Conservation (phyloP, 2,329 filamentous ascomycete species). For the Hypocreales sp. region DNA sequence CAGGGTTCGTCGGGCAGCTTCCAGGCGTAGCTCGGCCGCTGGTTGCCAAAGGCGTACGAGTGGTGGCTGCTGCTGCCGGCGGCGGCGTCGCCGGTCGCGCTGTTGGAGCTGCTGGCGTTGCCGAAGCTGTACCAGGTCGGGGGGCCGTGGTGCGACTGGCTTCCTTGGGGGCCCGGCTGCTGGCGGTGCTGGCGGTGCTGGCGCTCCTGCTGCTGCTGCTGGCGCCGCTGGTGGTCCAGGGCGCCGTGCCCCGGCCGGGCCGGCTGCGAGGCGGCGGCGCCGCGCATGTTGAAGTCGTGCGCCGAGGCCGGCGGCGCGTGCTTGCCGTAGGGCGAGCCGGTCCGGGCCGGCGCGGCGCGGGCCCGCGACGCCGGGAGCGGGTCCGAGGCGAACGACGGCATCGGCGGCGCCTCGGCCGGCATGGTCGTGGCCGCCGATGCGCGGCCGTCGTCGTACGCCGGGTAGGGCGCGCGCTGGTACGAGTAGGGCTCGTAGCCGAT, state of each 20-base stretch:
- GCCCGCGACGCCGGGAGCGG: not conserved
- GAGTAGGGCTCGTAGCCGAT: slow-evolving; percentile 17
- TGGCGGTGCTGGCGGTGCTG: not conserved
- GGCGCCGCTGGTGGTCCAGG: slow-evolving; percentile 1
- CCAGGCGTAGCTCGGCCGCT: slow-evolving; percentile 12
- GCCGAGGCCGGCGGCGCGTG: too few relatives aligned
- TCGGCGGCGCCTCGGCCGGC: too few relatives aligned
- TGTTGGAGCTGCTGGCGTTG: slow-evolving; percentile 9
- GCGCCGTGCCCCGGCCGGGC: not conserved
- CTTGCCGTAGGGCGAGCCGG: slow-evolving; percentile 1
- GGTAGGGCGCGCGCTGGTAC: slow-evolving; percentile 11
- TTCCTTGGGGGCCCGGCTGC: too few relatives aligned
- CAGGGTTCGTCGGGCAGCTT: slow-evolving; percentile 7
- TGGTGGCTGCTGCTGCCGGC: slow-evolving; percentile 6
- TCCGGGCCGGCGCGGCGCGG: not conserved
- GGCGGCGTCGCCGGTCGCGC: too few relatives aligned
- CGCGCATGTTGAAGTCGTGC: too few relatives aligned
- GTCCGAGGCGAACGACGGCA: too few relatives aligned
- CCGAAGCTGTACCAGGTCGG: slow-evolving; percentile 1
- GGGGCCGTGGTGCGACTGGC: not conserved
- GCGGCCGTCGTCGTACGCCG: slow-evolving; percentile 12
- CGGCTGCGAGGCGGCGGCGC: too few relatives aligned
- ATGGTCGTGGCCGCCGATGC: not conserved
- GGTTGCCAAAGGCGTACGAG: slow-evolving; percentile 7
- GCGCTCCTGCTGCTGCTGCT: not conserved